These are phyloP conservation scores for Periconia sp. DNA, from an alignment of 2,329 filamentous ascomycete genomes.

Conservation along the genomic window DNA sequence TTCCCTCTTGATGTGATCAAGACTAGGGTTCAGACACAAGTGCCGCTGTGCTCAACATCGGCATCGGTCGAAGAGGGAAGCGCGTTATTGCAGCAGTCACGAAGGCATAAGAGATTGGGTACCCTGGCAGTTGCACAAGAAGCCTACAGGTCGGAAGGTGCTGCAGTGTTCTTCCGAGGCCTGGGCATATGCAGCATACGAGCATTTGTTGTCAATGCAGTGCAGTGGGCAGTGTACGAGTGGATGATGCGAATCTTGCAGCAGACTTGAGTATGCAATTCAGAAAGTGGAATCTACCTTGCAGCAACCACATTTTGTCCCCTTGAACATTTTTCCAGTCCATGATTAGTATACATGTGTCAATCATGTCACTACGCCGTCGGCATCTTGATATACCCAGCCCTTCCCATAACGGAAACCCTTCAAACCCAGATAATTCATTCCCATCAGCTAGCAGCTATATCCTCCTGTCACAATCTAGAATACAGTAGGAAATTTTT, in stretches of 20 bases:
- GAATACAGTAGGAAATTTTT: slow-evolving; percentile 40
- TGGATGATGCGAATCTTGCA: slow-evolving; percentile 67
- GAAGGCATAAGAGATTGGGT: slow-evolving; percentile 44
- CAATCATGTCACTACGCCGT: background rate
- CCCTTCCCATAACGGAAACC: background rate
- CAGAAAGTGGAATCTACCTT: background rate
- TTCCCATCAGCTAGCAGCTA: slow-evolving; percentile 2
- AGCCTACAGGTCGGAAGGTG: slow-evolving; percentile 71
- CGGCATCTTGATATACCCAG: background rate
- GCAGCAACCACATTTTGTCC: background rate
- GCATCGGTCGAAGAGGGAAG: slow-evolving; percentile 18
- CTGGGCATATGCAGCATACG: slow-evolving; percentile 79
- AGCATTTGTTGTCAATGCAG: slow-evolving; percentile 90
- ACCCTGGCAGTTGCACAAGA: slow-evolving; percentile 66
- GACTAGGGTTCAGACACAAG: slow-evolving; percentile 83
- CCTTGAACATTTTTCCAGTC: background rate
- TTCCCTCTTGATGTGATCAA: slow-evolving; percentile 94
- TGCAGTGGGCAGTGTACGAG: slow-evolving; percentile 91
- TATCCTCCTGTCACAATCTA: slow-evolving; percentile 27
- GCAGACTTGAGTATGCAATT: slow-evolving; percentile 1
- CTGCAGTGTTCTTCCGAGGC: slow-evolving; percentile 78
- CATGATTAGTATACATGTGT: background rate
- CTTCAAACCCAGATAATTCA: background rate
- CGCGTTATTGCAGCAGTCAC: slow-evolving; percentile 19
- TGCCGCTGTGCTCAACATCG: slow-evolving; percentile 9